Percentiles rank a stretch among this genome's conserved stretches.
phyloP scores from a whole-genome alignment of 2,329 filamentous ascomycete species.

The Xylariaceae sp. region DNA sequence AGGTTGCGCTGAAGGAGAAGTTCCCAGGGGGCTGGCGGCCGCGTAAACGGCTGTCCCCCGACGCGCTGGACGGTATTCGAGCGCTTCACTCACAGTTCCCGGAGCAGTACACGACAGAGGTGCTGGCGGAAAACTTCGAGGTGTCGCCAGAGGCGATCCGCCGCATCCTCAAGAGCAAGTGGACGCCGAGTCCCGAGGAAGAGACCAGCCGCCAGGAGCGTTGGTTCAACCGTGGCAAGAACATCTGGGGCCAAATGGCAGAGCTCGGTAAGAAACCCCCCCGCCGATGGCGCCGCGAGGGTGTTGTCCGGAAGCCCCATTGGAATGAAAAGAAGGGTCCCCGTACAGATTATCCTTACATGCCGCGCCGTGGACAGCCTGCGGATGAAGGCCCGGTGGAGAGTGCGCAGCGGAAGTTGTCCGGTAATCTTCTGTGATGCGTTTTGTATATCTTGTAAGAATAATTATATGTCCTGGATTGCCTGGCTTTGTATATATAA shows the following conservation, averaged over 20 bases:
- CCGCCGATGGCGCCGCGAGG: slow-evolving; percentile 63
- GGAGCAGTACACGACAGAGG: slow-evolving; percentile 74
- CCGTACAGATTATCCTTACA: slow-evolving; percentile 39
- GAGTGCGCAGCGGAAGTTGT: slow-evolving; percentile 39
- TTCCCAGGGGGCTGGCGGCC: slow-evolving; percentile 85
- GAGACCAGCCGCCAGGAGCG: slow-evolving; percentile 63
- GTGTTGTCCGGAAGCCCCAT: slow-evolving; percentile 53
- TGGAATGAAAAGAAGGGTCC: slow-evolving; percentile 48
- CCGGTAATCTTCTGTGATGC: slow-evolving; percentile 37
- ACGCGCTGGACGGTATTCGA: slow-evolving; percentile 88
- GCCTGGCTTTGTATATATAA: background rate
- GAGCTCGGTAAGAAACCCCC: slow-evolving; percentile 69
- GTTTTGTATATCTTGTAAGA: background rate
- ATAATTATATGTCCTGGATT: background rate
- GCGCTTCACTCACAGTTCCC: slow-evolving; percentile 81
- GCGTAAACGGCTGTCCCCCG: slow-evolving; percentile 85
- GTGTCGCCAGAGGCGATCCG: slow-evolving; percentile 88
- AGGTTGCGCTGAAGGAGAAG: slow-evolving; percentile 75
- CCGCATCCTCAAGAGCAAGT: slow-evolving; percentile 83
- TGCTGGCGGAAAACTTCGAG: slow-evolving; percentile 79
- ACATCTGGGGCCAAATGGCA: slow-evolving; percentile 65
- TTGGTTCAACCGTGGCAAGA: slow-evolving; percentile 67
- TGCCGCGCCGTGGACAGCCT: slow-evolving; percentile 24
- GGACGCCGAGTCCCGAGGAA: slow-evolving; percentile 66
- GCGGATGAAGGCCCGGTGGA: slow-evolving; percentile 35